A percentile compares a stretch with the other conserved stretches of the same genome.
phyloP scores from a whole-genome alignment of 2,329 filamentous ascomycete genomes.

The Drechmeria coniospora region DNA sequence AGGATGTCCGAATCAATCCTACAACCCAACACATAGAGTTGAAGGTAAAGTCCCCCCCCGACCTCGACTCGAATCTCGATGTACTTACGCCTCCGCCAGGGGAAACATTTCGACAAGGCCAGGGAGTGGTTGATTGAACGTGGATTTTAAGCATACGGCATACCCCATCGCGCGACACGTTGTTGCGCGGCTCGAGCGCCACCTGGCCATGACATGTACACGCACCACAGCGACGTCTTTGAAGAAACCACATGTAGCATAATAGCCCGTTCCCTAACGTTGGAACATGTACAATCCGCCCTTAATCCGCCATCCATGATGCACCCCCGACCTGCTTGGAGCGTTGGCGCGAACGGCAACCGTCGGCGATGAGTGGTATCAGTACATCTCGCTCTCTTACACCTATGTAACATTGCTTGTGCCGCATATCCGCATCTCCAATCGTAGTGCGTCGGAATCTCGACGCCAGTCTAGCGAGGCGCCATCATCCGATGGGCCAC shows the following conservation, averaged over 20 bases:
- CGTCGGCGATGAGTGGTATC: no score
- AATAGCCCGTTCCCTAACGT: no score
- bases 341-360: no score
- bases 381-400: conserved; percentile 8
- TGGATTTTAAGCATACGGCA: conserved; percentile 17
- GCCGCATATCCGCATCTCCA: conserved; percentile 5
- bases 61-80: neutral
- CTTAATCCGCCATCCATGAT: no score
- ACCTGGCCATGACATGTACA: no score
- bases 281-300: no score
- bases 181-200: no score
- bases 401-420: conserved; percentile 11
- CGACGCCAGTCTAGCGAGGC: conserved; percentile 10
- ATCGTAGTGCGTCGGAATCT: conserved; percentile 3
- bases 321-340: no score
- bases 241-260: no score
- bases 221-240: no score
- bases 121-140: conserved; percentile 17
- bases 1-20: conserved; percentile 37
- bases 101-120: conserved; percentile 15
- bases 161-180: no score
- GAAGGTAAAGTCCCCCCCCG: conserved; percentile 37
- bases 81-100: conserved; percentile 12
- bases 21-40: conserved; percentile 61
- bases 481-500: conserved; percentile 7